Evolutionary conservation across 768 basidiomycete species (phyloP), one percentile per base, ranked within the genome.

Genomic region (Hortiboletus campestris): DNA sequence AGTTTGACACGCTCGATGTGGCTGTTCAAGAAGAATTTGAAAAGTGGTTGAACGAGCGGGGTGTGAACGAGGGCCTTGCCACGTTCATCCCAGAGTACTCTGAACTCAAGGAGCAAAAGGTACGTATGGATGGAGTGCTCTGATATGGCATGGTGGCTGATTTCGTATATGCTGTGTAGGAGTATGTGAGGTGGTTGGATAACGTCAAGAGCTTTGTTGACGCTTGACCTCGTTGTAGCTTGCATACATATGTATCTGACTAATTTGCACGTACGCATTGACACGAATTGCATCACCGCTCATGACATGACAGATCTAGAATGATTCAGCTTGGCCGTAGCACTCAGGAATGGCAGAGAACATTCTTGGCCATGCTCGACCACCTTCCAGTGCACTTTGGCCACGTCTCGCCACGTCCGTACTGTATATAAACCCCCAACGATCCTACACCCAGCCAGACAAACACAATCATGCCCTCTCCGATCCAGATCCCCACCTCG

Each of bases 51-150:
- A 81, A 84, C 60, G 95, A 98, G 76, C 87, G 96, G 51, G 95
- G 94, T 9, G 80, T 99, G 63, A 84, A 92, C 70, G 88, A 91
- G 65, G 74, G 67, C 36, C 77, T 95, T 42, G 96, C 94, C 1
- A 70, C 84, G 63, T 95, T 97, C 78, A 84, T 98, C 56, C 89
- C 90, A 17, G 89, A 94, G 58, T 93, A 92, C 67, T 86, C 88
- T 14, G 87, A 91, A 67, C 77, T 78, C 77, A 98, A 97, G 80
- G 95, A 98, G 68, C 95, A 98, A 77, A 86, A 86, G 83, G 94
- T 94, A 14, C 2, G 71, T 64, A 7, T 29, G 16, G 7, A 6
- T 48, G 53, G 25, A 44, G 0, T 48, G 38, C 5, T 44, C 11
- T 42, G 58, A 42, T 28, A 48, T 16, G 9, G 56, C n/a, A n/a